Base-by-base conservation (phyloP, 129 eudicot genomes). In the Centrapalus pauciflorus region DNA sequence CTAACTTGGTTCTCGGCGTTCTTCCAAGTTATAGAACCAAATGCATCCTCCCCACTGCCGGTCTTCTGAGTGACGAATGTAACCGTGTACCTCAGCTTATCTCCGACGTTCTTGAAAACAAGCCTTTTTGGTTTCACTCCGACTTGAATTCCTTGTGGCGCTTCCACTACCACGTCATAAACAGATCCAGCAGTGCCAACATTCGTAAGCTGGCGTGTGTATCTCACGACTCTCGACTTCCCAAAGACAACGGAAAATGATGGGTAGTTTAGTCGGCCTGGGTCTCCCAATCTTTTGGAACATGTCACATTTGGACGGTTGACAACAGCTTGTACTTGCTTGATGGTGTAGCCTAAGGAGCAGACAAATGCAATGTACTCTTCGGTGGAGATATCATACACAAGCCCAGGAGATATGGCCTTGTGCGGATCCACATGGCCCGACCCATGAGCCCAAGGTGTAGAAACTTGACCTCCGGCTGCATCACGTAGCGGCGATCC, bases 361-460 rank as follows among this genome's bases (percentile, higher is more conserved):
- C 98, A 93, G 1, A 93, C 85, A 72, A 93, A 88, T 0, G 79
- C 76, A 14, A 88, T 58, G 76, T 88, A 93, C 24, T 88, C 98
- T 3, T 82, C 67, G 0, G 84, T 48, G 1, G 89, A 37, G 69
- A 83, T 72, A 55, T 93, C 95, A 30, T 93, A 93, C 0, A 93
- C 90, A 3, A 93, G 95, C 12, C 98, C 98, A 0, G 98, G 98
- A 3, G 91, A 81, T 45, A 93, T 69, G 52, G 98, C 98, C 77
- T 74, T 83, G 81, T 80, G 87, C 1, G 92, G 98, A n/a, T 93
- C 87, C 0, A 93, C 98, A 14, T 93, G 95, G 59, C 98, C 96
- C 0, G 98, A 73, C 4, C 98, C 98, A 4, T 85, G 82, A 10
- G 91, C 92, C 79, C 73, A 81, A 1, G 96, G 92, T 37, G 79